Conservation (phyloP, 345 rosid genomes). For the Hibiscus trionum region DNA sequence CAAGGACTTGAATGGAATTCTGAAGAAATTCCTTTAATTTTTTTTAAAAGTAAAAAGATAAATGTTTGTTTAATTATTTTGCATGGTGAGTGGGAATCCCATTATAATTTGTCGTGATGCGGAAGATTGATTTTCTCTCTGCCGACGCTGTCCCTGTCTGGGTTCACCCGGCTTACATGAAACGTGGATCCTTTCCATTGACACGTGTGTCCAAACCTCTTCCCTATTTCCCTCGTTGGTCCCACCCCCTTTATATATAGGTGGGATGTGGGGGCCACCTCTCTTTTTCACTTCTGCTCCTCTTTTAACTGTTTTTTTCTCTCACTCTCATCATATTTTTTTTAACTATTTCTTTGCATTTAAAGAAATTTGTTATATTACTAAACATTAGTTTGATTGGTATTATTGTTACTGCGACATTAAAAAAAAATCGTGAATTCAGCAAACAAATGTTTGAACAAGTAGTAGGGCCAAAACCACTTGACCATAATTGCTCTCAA, state of each 20-base stretch:
- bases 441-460: no score
- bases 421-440: no score
- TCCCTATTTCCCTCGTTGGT: constrained; percentile 1
- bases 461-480: no score
- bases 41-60: not conserved
- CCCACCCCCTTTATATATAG: constrained; percentile 5
- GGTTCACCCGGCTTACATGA: constrained; percentile 1
- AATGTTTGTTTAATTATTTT: not conserved
- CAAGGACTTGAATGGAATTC: not conserved
- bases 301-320: no score
- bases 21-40: not conserved
- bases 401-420: no score
- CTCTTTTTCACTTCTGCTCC: not conserved
- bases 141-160: constrained; percentile 34
- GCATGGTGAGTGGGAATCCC: not conserved
- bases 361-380: no score
- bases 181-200: constrained; percentile 16
- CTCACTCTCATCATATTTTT: no score
- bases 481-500: no score
- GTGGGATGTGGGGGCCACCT: not conserved
- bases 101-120: constrained; percentile 12
- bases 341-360: no score
- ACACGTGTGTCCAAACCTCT: constrained; percentile 11
- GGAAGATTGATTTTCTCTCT: constrained; percentile 14
- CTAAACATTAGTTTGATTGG: no score